Evolutionary conservation across 805 yeast species (phyloP), one percentile per base, ranked within the genome.

Genomic region (Sungouiozyma ichnusensis): DNA sequence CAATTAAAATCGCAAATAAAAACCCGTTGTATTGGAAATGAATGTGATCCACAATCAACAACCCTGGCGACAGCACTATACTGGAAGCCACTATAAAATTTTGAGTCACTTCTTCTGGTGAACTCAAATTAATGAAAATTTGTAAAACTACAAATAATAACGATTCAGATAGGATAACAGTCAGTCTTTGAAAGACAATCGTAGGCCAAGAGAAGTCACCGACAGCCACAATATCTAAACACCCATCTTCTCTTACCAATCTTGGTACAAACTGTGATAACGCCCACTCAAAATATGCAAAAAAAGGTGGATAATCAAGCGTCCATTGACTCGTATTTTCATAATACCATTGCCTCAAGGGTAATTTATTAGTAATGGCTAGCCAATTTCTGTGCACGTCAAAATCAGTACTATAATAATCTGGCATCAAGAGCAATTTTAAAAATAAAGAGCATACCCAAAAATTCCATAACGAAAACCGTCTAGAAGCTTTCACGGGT

Each of bases 381-480:
- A 92, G 71, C 98, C 98, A 92, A 57, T 92, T 92, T 44, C 98
- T 69, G 62, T 92, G 98, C 18, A 92, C 98, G 58, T 92, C 98
- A 54, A 92, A 90, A 61, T 92, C 98, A 1, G 97, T 92, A 11
- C 97, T 88, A 51, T 77, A 87, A 62, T 90, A 92, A 1, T 90
- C 86, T 6, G 83, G 79, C 41, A 77, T 73, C n/a, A 83, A 64
- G 17, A 83, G 65, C 9, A 80, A 58, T 48, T 81, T 81, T 35
- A 81, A 62, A 37, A 76, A 61, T 8, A 79, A 66, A 0, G 79
- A 68, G 3, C 84, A 81, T 8, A 80, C 73, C 75, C 82, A 79
- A 16, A 79, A 74, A 55, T 79, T 77, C 76, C 78, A 73, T 14
- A 80, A 63, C 1, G 84, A 74, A 55, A 67, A 73, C 38, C 60